These are phyloP conservation scores for Phytophthora brassicae DNA, from an alignment of 352 stramenopile genomes.

Conservation along the genomic window DNA sequence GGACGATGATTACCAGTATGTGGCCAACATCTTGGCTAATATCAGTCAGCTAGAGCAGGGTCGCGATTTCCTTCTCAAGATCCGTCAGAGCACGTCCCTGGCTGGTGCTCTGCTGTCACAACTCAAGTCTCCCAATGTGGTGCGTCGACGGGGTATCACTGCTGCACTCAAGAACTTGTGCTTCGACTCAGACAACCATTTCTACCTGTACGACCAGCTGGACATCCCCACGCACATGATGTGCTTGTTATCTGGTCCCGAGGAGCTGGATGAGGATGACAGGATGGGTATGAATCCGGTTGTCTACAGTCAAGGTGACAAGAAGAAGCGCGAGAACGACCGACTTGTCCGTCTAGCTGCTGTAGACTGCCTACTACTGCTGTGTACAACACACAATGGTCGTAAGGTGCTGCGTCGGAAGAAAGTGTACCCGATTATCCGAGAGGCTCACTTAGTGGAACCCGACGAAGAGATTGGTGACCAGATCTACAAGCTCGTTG, in stretches of 20 bases:
- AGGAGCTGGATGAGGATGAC: constrained; percentile 76
- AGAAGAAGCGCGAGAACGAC: constrained; percentile 86
- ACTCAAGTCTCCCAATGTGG: constrained; percentile 79
- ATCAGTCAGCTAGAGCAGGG: constrained; percentile 84
- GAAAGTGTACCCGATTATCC: constrained; percentile 87
- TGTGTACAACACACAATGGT: constrained; percentile 79
- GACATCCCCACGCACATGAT: constrained; percentile 83
- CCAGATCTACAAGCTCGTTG: constrained; percentile 89
- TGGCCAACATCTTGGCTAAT: constrained; percentile 85
- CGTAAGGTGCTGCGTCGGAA: constrained; percentile 80
- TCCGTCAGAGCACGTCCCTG: constrained; percentile 65
- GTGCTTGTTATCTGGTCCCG: constrained; percentile 69
- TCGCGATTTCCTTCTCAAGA: constrained; percentile 75
- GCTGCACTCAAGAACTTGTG: constrained; percentile 80
- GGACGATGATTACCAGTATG: constrained; percentile 89
- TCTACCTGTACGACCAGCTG: constrained; percentile 86
- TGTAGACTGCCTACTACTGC: constrained; percentile 73
- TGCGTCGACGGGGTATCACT: constrained; percentile 72
- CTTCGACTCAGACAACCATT: constrained; percentile 89
- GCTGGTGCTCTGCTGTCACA: constrained; percentile 69
- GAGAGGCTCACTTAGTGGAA: constrained; percentile 81
- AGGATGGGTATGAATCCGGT: constrained; percentile 80
- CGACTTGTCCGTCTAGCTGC: constrained; percentile 65
- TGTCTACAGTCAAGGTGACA: constrained; percentile 72
- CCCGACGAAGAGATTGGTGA: constrained; percentile 81